Percentiles rank a stretch among this genome's conserved stretches.
phyloP scores from a whole-genome alignment of 768 basidiomycete species.

The Cantharellus anzutake region DNA sequence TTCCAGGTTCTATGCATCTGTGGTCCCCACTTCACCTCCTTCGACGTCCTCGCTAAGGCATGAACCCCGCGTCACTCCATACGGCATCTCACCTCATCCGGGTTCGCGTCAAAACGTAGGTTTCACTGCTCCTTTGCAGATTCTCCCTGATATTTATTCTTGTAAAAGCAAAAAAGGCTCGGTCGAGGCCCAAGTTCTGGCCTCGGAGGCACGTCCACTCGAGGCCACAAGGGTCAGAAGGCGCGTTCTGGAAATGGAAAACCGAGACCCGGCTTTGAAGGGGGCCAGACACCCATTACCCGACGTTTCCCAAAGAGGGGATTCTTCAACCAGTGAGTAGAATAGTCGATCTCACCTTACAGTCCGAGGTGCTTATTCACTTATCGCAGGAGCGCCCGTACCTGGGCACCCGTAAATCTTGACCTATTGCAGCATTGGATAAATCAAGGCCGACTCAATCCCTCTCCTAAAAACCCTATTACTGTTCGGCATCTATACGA shows the following conservation, averaged over 20 bases:
- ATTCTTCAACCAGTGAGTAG: slow-evolving; percentile 74
- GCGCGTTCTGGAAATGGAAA: slow-evolving; percentile 79
- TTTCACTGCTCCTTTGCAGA: not conserved
- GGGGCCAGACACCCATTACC: slow-evolving; percentile 89
- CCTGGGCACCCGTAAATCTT: slow-evolving; percentile 69
- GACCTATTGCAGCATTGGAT: slow-evolving; percentile 85
- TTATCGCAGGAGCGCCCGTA: slow-evolving; percentile 41
- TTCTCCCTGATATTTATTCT: not conserved
- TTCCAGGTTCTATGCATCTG: not conserved
- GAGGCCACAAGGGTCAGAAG: slow-evolving; percentile 92
- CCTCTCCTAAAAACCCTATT: slow-evolving; percentile 64
- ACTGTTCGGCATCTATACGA: slow-evolving; percentile 71
- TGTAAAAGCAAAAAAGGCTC: slow-evolving; percentile 69
- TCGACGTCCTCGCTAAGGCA: no score
- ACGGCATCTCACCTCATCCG: not conserved
- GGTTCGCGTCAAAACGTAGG: not conserved
- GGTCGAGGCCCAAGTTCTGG: slow-evolving; percentile 88
- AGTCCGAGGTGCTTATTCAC: not conserved
- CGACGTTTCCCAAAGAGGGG: slow-evolving; percentile 85
- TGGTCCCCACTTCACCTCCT: not conserved
- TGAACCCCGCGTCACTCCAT: no score
- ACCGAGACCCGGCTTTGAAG: slow-evolving; percentile 71
- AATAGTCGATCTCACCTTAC: not conserved
- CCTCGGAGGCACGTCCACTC: slow-evolving; percentile 78
- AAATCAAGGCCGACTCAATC: slow-evolving; percentile 60